Base-by-base conservation (phyloP, 2,329 filamentous ascomycete genomes). In the Sarocladium oryzae region DNA sequence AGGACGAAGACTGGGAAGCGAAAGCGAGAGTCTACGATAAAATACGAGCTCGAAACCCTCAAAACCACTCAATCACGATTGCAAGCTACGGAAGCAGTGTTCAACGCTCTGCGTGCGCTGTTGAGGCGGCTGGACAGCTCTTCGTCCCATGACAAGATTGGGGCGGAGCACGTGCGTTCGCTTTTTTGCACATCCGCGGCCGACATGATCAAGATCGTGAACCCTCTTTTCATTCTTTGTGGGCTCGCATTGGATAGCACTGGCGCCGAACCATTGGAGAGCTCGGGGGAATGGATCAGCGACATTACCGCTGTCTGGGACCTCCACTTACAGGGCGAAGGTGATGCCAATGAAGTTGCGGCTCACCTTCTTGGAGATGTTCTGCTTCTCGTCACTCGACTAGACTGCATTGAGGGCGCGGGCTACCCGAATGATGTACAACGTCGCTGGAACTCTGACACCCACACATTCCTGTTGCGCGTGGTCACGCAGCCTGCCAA, bases 141-240 rank as follows among this genome's bases (percentile, higher is more conserved):
- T 21, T 66, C 67, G 9, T 67, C 70, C 11, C 71, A 71, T 54
- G 68, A 73, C 57, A 70, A 63, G 50, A 78, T 81, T 57, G 79
- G 79, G 15, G 75, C 75, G 2, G 78, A 82, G 58, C 78, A 82
- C 54, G 72, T 82, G 57, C 77, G 75, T 56, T 78, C 78, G 3
- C 66, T 82, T 6, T 82, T 83, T 60, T 75, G 69, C 51, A 69
- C 69, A 1, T 67, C 78, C 1, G 72, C 73, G 0, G 55, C 67
- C 8, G 79, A 81, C 16, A 69, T 72, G 6, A 67, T 74, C 13
- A 62, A 66, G 3, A 63, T 79, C 4, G 63, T 75, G 13, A 69
- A 69, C 2, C 72, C 73, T 1, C 64, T 78, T 5, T 58, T 82
- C 4, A 58, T 59, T 2, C 58, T 77, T 2, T 81, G 77, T 59